A percentile compares a stretch with the other conserved stretches of the same genome.
Evolutionary conservation across 2,329 filamentous ascomycete species (phyloP).

Genomic region (Cercospora sojina): DNA sequence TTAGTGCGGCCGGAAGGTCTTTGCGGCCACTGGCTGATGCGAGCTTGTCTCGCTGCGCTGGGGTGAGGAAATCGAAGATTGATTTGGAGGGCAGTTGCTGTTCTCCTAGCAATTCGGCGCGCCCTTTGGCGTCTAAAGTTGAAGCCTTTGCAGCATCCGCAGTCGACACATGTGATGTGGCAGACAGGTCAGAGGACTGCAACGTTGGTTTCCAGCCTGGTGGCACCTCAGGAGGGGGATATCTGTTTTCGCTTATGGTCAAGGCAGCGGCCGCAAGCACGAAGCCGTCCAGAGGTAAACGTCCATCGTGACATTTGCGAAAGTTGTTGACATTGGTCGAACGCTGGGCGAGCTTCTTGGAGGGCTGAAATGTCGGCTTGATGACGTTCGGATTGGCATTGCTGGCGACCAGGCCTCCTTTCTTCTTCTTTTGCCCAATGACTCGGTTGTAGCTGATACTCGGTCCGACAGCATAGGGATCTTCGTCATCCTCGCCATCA

Average conservation of each 20-base stretch:
- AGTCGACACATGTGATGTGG: slow-evolving; percentile 60
- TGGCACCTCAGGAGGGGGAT: slow-evolving; percentile 67
- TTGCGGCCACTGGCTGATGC: slow-evolving; percentile 71
- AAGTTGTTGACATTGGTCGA: slow-evolving; percentile 47
- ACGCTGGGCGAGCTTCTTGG: slow-evolving; percentile 56
- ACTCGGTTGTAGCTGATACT: slow-evolving; percentile 82
- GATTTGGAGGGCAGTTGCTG: slow-evolving; percentile 82
- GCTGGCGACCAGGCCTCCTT: slow-evolving; percentile 43
- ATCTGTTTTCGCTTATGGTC: slow-evolving; percentile 51
- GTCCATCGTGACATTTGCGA: slow-evolving; percentile 78
- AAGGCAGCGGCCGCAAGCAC: slow-evolving; percentile 58
- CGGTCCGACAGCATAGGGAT: slow-evolving; percentile 88
- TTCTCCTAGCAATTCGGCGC: slow-evolving; percentile 80
- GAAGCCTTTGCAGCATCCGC: slow-evolving; percentile 77
- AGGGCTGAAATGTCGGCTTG: slow-evolving; percentile 69
- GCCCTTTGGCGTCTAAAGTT: slow-evolving; percentile 69
- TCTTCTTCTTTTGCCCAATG: slow-evolving; percentile 79
- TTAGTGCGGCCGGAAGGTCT: slow-evolving; percentile 73
- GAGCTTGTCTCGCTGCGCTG: slow-evolving; percentile 73
- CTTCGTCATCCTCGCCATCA: slow-evolving; percentile 90
- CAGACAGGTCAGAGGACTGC: slow-evolving; percentile 34
- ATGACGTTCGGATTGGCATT: slow-evolving; percentile 24
- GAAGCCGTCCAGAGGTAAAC: slow-evolving; percentile 77
- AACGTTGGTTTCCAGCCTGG: slow-evolving; percentile 68
- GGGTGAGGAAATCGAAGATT: slow-evolving; percentile 87